Conservation (phyloP, 805 yeast species). For the Yamadazyma philogaea region DNA sequence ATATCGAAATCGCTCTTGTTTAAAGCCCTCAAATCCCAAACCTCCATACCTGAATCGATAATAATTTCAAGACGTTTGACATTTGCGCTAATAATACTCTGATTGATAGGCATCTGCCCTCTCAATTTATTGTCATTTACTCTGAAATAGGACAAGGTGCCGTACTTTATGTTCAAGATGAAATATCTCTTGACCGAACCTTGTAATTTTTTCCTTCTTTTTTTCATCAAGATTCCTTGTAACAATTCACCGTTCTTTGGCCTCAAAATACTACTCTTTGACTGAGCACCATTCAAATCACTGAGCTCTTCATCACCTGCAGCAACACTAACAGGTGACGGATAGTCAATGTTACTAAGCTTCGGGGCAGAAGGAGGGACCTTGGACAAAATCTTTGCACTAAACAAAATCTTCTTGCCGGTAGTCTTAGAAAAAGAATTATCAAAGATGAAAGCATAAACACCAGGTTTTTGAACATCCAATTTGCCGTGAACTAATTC, state of each 20-base stretch:
- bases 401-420: conserved; percentile 75
- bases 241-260: conserved; percentile 67
- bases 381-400: conserved; percentile 19
- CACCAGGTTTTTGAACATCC: conserved; percentile 59
- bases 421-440: conserved; percentile 85
- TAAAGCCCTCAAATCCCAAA: conserved; percentile 80
- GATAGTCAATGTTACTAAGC: conserved; percentile 1
- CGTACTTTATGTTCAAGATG: conserved; percentile 74
- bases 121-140: conserved; percentile 69
- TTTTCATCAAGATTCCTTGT: conserved; percentile 76
- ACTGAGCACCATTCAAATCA: neutral
- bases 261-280: conserved; percentile 19
- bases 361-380: neutral
- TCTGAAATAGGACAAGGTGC: conserved; percentile 80
- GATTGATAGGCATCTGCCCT: conserved; percentile 86
- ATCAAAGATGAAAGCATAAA: conserved; percentile 86
- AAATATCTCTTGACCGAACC: conserved; percentile 86
- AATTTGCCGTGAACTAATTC: conserved; percentile 62
- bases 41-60: conserved; percentile 92
- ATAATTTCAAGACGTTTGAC: conserved; percentile 63
- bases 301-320: neutral
- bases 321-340: conserved; percentile 8
- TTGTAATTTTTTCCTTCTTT: conserved; percentile 76
- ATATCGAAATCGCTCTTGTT: conserved; percentile 62
- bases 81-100: conserved; percentile 81